Conservation (phyloP, 2,329 filamentous ascomycete genomes). For the Fusarium penzigii region DNA sequence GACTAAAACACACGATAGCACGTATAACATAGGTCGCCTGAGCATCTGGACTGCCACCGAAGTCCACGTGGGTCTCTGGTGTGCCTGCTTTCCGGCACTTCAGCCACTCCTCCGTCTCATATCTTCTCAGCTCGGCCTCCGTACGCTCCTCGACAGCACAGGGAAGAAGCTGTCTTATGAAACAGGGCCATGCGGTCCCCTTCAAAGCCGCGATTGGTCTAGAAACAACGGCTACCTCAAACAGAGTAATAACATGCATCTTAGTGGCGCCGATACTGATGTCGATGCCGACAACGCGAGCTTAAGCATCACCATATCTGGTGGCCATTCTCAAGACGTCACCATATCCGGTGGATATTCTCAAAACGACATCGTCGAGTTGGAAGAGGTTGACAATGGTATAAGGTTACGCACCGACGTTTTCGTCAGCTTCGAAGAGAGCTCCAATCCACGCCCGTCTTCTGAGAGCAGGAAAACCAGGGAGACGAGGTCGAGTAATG, state of each 20-base stretch:
- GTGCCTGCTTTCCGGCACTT: conserved; percentile 41
- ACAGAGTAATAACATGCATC: conserved; percentile 9
- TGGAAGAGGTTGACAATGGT: conserved; percentile 14
- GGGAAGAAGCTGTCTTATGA: conserved; percentile 22
- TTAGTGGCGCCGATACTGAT: not conserved
- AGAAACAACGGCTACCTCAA: conserved; percentile 12
- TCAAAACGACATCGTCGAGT: conserved; percentile 11
- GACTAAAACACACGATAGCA: conserved; percentile 26
- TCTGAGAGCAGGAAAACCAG: no score
- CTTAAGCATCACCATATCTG: conserved; percentile 6
- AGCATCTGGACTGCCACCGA: conserved; percentile 43
- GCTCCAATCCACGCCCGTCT: not conserved
- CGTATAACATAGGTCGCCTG: conserved; percentile 38
- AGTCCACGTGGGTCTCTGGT: conserved; percentile 45
- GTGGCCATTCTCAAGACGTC: conserved; percentile 13
- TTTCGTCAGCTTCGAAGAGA: conserved; percentile 20
- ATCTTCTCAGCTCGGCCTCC: conserved; percentile 12
- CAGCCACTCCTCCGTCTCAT: conserved; percentile 39
- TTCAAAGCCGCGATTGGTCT: conserved; percentile 12
- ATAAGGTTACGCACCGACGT: conserved; percentile 25
- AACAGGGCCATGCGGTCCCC: conserved; percentile 9
- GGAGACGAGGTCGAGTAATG: no score
- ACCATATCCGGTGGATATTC: conserved; percentile 13
- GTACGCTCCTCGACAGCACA: conserved; percentile 14
- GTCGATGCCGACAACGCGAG: conserved; percentile 4